Percentiles rank a stretch among this genome's conserved stretches.
phyloP scores from a whole-genome alignment of 2,329 filamentous ascomycete species.

The Colletotrichum sp. region DNA sequence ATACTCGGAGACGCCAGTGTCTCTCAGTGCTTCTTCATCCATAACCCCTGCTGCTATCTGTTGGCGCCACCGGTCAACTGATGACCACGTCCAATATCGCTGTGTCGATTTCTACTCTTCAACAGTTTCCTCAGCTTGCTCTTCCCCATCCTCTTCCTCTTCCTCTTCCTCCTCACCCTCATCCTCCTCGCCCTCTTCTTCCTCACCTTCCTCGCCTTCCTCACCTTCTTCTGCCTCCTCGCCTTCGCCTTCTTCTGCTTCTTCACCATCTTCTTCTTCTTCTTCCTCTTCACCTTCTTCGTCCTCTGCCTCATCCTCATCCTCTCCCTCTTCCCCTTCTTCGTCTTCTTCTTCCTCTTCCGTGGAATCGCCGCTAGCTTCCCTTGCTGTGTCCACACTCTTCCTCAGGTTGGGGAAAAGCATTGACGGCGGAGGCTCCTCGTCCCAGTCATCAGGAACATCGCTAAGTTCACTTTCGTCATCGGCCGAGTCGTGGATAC shows the following conservation, averaged over 20 bases:
- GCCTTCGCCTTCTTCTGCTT: constrained; percentile 21
- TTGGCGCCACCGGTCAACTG: background rate
- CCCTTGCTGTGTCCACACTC: constrained; percentile 33
- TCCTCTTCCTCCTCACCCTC: constrained; percentile 25
- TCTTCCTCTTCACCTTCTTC: constrained; percentile 7
- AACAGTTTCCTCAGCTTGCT: background rate
- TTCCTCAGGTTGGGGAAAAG: constrained; percentile 53
- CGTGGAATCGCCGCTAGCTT: constrained; percentile 22
- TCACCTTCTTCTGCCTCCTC: constrained; percentile 13
- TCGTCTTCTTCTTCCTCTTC: constrained; percentile 30
- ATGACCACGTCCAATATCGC: background rate
- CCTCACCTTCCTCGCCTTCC: constrained; percentile 17
- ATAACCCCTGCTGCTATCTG: background rate
- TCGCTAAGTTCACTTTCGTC: constrained; percentile 75
- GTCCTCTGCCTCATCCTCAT: constrained; percentile 16
- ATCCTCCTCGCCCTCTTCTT: constrained; percentile 22
- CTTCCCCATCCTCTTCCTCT: background rate
- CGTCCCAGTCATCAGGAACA: constrained; percentile 62
- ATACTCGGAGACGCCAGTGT: background rate
- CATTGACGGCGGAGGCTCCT: constrained; percentile 58
- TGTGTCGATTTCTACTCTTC: background rate
- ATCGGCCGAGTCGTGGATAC: constrained; percentile 68
- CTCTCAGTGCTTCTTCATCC: background rate
- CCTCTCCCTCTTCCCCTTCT: constrained; percentile 18
- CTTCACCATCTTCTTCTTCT: constrained; percentile 7